Conservation (phyloP, 169 alveolate species). For the Eimeria sp. region DNA sequence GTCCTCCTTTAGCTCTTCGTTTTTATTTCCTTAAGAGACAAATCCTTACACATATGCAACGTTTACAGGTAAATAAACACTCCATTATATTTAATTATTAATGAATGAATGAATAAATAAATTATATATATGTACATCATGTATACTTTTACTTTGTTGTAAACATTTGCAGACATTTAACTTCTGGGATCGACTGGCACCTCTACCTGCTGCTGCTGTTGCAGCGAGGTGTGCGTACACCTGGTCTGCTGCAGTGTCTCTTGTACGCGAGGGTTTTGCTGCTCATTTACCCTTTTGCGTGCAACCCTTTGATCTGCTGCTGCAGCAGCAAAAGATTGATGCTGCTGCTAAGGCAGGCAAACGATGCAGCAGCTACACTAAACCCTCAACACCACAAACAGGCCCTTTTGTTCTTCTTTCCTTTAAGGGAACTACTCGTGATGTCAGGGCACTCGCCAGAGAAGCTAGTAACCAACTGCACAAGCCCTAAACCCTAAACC, state of each 20-base stretch:
- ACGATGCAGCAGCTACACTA: background rate
- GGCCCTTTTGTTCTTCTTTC: constrained; percentile 7
- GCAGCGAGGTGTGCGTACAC: background rate
- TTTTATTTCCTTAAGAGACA: background rate
- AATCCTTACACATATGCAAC: background rate
- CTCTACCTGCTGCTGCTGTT: background rate
- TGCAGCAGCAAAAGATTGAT: background rate
- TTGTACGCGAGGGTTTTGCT: background rate
- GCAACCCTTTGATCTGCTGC: background rate
- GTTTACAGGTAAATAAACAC: background rate
- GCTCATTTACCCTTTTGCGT: background rate
- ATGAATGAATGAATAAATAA: too few relatives aligned
- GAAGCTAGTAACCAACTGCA: background rate
- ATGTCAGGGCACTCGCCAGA: constrained; percentile 11
- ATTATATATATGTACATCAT: too few relatives aligned
- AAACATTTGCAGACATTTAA: background rate
- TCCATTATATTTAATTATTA: too few relatives aligned
- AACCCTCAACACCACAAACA: background rate
- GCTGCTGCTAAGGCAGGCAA: background rate
- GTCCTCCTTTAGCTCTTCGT: background rate
- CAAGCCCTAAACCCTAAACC: background rate
- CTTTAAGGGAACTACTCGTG: background rate
- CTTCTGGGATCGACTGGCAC: constrained; percentile 2
- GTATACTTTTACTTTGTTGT: too few relatives aligned
- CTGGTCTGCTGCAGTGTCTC: constrained; percentile 19